phyloP scores from a whole-genome alignment of 768 basidiomycete species.

The Cyathus striatus region DNA sequence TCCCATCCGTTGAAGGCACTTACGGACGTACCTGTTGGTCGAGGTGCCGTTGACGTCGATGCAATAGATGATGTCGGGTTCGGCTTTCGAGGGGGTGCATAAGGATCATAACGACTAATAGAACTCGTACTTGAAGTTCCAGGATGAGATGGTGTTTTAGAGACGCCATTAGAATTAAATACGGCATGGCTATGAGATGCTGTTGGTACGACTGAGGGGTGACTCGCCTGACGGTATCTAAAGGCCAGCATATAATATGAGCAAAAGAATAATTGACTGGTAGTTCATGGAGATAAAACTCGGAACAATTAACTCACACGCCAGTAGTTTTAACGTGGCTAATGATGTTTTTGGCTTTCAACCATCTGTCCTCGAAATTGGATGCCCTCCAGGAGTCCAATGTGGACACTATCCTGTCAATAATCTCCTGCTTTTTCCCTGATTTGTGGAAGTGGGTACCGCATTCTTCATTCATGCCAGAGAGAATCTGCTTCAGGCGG shows the following conservation, averaged over 20 bases:
- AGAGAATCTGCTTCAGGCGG: conserved; percentile 76
- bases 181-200: neutral
- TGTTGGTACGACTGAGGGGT: conserved; percentile 10
- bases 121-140: conserved; percentile 25
- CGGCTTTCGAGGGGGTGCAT: conserved; percentile 51
- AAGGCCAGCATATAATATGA: conserved; percentile 3
- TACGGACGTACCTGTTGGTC: conserved; percentile 21
- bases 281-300: neutral
- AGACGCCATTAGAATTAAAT: neutral
- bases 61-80: conserved; percentile 28
- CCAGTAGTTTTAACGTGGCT: conserved; percentile 61
- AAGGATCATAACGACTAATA: conserved; percentile 58
- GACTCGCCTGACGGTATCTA: neutral
- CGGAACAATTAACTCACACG: conserved; percentile 44
- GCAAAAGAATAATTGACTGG: too few relatives aligned
- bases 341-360: conserved; percentile 62
- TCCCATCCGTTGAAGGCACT: conserved; percentile 10
- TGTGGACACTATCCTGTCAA: conserved; percentile 61
- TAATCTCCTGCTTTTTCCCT: conserved; percentile 85
- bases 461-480: conserved; percentile 77
- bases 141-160: conserved; percentile 22
- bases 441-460: conserved; percentile 61
- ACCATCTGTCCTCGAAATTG: conserved; percentile 61
- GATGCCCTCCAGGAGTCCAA: conserved; percentile 57
- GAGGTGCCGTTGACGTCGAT: conserved; percentile 21